These are phyloP conservation scores for Ophiostoma angusticollis DNA, from an alignment of 2,329 filamentous ascomycete species.

Conservation along the genomic window DNA sequence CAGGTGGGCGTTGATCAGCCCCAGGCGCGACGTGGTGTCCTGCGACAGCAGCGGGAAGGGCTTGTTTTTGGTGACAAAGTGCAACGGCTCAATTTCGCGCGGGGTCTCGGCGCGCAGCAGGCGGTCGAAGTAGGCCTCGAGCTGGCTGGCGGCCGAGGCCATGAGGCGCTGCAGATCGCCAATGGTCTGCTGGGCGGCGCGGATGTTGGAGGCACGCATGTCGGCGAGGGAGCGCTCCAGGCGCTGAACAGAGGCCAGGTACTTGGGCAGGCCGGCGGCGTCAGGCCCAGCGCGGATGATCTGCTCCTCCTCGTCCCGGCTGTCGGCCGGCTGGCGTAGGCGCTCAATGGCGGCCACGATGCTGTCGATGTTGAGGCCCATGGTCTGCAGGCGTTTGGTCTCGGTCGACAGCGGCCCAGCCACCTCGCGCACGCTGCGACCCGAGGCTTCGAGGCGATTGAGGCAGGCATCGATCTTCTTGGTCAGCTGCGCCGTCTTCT, in stretches of 20 bases:
- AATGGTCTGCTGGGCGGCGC: conserved; percentile 82
- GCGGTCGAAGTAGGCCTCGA: conserved; percentile 74
- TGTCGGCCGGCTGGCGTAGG: conserved; percentile 80
- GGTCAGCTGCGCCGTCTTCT: conserved; percentile 84
- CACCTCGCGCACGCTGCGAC: conserved; percentile 81
- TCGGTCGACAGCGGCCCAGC: conserved; percentile 88
- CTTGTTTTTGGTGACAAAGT: conserved; percentile 81
- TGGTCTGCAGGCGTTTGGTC: conserved; percentile 76
- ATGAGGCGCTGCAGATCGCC: conserved; percentile 66
- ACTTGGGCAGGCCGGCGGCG: conserved; percentile 68
- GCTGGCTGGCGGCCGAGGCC: conserved; percentile 64
- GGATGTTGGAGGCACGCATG: conserved; percentile 79
- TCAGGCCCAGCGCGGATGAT: conserved; percentile 83
- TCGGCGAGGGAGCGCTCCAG: conserved; percentile 73
- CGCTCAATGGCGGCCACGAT: conserved; percentile 79
- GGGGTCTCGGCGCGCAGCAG: conserved; percentile 65
- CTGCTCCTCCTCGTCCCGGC: conserved; percentile 80
- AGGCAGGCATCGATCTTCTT: conserved; percentile 92
- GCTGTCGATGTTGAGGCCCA: conserved; percentile 78
- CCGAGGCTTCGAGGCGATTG: conserved; percentile 70
- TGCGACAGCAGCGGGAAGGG: conserved; percentile 71
- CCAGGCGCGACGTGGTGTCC: conserved; percentile 62
- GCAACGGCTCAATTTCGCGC: conserved; percentile 71
- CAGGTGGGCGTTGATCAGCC: conserved; percentile 70
- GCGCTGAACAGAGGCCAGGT: conserved; percentile 79